phyloP scores from a whole-genome alignment of 176 grass and related monocot genomes.

The Calamus simplicifolius region DNA sequence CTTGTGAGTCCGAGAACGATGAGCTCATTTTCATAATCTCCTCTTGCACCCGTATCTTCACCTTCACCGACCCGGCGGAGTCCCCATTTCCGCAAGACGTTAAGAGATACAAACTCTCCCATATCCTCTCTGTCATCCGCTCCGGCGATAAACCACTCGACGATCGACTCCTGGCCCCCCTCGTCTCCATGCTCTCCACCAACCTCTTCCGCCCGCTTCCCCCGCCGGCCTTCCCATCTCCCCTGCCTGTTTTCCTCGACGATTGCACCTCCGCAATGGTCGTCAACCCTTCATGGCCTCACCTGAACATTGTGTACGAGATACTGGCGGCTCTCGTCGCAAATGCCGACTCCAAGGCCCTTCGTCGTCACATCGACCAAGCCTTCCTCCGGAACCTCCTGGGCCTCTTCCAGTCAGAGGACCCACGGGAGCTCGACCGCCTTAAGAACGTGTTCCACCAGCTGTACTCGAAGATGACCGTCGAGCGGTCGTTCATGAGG shows the following conservation, averaged over 20 bases:
- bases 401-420: conserved; percentile 61
- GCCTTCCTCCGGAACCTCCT: conserved; percentile 44
- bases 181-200: conserved; percentile 45
- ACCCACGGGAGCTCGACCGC: conserved; percentile 62
- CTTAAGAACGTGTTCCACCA: conserved; percentile 70
- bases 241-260: conserved; percentile 24
- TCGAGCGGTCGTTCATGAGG: conserved; percentile 70
- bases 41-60: conserved; percentile 45
- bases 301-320: conserved; percentile 56
- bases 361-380: conserved; percentile 50
- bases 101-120: conserved; percentile 37
- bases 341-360: conserved; percentile 17
- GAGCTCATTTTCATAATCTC: conserved; percentile 53
- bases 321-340: conserved; percentile 39
- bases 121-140: conserved; percentile 42
- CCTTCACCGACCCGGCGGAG: conserved; percentile 29
- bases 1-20: conserved; percentile 34
- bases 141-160: conserved; percentile 24
- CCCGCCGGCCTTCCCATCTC: conserved; percentile 19
- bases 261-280: conserved; percentile 19
- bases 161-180: conserved; percentile 37
- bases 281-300: conserved; percentile 49
- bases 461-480: conserved; percentile 68
- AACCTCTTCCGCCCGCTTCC: conserved; percentile 78
- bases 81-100: conserved; percentile 26